These are phyloP conservation scores for Furcasterigmium sp. DNA, from an alignment of 2,329 filamentous ascomycete genomes.

Conservation along the genomic window DNA sequence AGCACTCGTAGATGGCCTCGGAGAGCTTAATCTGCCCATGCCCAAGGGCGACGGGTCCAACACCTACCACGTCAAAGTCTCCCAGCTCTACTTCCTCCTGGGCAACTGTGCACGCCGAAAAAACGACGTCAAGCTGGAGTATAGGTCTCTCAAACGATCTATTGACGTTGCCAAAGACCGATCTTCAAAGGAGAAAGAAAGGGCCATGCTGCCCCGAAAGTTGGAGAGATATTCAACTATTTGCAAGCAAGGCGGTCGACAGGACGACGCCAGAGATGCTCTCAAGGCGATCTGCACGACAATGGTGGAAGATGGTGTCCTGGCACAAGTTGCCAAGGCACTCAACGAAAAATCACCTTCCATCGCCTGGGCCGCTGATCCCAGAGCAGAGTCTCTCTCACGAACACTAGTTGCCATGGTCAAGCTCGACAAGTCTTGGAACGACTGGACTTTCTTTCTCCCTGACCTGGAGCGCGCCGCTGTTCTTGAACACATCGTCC, in stretches of 20 bases:
- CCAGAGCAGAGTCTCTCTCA: conserved; percentile 47
- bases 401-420: conserved; percentile 55
- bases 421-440: conserved; percentile 51
- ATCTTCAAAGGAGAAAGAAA: conserved; percentile 48
- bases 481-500: conserved; percentile 55
- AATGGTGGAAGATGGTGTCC: conserved; percentile 52
- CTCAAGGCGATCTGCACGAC: conserved; percentile 57
- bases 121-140: conserved; percentile 33
- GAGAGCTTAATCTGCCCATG: conserved; percentile 24
- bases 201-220: conserved; percentile 57
- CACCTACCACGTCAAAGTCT: conserved; percentile 61
- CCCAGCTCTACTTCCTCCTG: conserved; percentile 65
- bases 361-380: conserved; percentile 46
- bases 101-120: conserved; percentile 21
- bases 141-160: conserved; percentile 57
- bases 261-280: conserved; percentile 52
- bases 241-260: conserved; percentile 45
- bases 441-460: conserved; percentile 51
- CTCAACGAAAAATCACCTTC: conserved; percentile 45
- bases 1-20: conserved; percentile 47
- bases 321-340: conserved; percentile 45
- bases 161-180: conserved; percentile 56
- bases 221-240: conserved; percentile 62
- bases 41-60: conserved; percentile 22
- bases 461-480: conserved; percentile 47